These are phyloP conservation scores for Exophiala xenobiotica DNA, from an alignment of 2,329 filamentous ascomycete species.

Conservation along the genomic window DNA sequence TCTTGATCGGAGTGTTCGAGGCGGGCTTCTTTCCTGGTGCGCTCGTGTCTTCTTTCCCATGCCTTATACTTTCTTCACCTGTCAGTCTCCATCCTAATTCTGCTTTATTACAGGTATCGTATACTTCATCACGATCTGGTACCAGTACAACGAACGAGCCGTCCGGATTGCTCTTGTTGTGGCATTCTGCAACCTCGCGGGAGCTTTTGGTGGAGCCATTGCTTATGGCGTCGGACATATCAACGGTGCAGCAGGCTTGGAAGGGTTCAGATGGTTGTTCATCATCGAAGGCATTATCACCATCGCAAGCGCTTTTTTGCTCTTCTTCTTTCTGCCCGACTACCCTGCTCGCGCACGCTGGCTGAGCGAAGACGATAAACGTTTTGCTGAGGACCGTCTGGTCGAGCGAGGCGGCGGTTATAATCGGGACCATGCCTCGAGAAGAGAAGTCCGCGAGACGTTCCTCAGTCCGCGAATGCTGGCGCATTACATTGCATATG, in stretches of 20 bases:
- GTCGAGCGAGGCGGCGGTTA: slow-evolving; percentile 41
- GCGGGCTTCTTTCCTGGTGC: slow-evolving; percentile 50
- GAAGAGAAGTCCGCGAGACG: slow-evolving; percentile 19
- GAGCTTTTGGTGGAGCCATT: slow-evolving; percentile 52
- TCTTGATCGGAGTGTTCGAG: slow-evolving; percentile 52
- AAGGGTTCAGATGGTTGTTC: slow-evolving; percentile 44
- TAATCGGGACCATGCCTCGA: slow-evolving; percentile 21
- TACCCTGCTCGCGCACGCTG: slow-evolving; percentile 46
- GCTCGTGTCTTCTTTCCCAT: background rate
- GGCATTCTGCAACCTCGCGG: slow-evolving; percentile 55
- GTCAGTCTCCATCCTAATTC: too few relatives aligned
- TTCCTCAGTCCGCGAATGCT: slow-evolving; percentile 26
- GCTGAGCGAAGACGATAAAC: slow-evolving; percentile 44
- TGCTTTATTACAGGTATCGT: slow-evolving; percentile 42
- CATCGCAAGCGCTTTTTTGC: slow-evolving; percentile 36
- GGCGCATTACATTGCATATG: slow-evolving; percentile 28
- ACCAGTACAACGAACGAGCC: slow-evolving; percentile 56
- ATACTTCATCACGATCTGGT: slow-evolving; percentile 56
- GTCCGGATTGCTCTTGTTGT: slow-evolving; percentile 59
- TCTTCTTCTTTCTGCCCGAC: slow-evolving; percentile 47
- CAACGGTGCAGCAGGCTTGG: slow-evolving; percentile 40
- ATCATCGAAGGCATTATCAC: slow-evolving; percentile 36
- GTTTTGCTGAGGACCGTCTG: slow-evolving; percentile 45
- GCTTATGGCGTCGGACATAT: slow-evolving; percentile 39
- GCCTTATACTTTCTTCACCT: too few relatives aligned